These are phyloP conservation scores for Cephaloascus fragrans DNA, from an alignment of 805 yeast species.

Conservation along the genomic window DNA sequence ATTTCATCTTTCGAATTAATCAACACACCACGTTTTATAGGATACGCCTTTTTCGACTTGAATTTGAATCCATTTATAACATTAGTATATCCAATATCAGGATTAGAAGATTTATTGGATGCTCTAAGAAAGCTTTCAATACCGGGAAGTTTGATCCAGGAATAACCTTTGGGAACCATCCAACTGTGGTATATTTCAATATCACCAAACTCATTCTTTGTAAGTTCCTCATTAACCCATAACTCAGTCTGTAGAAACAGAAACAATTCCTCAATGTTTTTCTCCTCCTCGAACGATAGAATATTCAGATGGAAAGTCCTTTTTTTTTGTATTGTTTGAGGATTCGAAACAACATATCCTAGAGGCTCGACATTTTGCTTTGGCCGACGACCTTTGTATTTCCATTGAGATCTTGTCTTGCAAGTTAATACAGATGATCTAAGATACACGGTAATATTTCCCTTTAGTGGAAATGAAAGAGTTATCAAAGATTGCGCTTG, in stretches of 20 bases:
- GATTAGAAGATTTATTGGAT: conserved; percentile 4
- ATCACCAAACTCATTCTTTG: conserved; percentile 17
- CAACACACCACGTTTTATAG: conserved; percentile 17
- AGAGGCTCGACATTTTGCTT: conserved; percentile 6
- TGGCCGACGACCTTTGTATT: conserved; percentile 20
- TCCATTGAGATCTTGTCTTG: conserved; percentile 20
- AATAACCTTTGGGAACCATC: conserved; percentile 21
- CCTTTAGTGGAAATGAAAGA: too few relatives aligned
- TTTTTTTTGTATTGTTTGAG: conserved; percentile 9
- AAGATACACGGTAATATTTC: too few relatives aligned
- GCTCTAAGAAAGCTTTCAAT: conserved; percentile 12
- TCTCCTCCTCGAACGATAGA: not conserved
- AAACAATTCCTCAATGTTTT: conserved; percentile 5
- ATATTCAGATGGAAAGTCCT: conserved; percentile 11
- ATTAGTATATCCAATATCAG: conserved; percentile 11
- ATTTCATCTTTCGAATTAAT: conserved; percentile 10
- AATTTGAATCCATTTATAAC: conserved; percentile 16
- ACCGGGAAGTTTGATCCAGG: conserved; percentile 15
- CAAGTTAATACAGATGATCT: conserved; percentile 9
- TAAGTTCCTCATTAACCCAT: conserved; percentile 8
- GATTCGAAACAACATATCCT: conserved; percentile 6
- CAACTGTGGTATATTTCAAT: conserved; percentile 16
- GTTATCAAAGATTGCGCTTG: too few relatives aligned
- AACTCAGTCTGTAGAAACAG: conserved; percentile 20
- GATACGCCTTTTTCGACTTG: conserved; percentile 15